Percentiles rank a stretch among this genome's conserved stretches.
Conservation (phyloP, 441 rosid species). For the Syzygium syzygioides region DNA sequence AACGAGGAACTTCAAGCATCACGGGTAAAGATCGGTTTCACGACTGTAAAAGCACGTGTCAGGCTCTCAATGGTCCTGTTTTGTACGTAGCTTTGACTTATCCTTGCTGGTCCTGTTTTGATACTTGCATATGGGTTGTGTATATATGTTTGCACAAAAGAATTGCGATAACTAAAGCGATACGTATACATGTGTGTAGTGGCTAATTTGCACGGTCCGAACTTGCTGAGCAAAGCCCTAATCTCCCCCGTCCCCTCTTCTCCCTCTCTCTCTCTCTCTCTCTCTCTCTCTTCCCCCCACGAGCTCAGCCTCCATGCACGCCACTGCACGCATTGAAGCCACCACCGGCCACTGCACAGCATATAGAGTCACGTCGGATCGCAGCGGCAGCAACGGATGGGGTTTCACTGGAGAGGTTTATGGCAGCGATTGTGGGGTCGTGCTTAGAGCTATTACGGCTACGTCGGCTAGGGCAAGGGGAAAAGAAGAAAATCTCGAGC, state of each 20-base stretch:
- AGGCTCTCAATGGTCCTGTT: neutral
- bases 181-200: no score
- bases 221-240: neutral
- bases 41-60: neutral
- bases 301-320: neutral
- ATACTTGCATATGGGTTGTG: neutral
- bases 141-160: neutral
- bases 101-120: neutral
- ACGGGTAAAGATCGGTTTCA: rapidly evolving
- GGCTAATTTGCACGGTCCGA: neutral
- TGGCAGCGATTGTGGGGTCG: no score
- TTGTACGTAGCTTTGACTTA: neutral
- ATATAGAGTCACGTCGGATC: neutral
- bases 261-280: no score
- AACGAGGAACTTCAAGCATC: neutral
- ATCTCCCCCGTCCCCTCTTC: neutral
- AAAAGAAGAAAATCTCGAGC: neutral
- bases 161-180: neutral
- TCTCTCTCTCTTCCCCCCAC: neutral
- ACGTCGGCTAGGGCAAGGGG: no score
- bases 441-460: no score
- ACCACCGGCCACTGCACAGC: neutral
- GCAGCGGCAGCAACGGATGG: no score
- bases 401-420: no score
- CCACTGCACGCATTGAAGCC: neutral